Conservation (phyloP, 495 filamentous ascomycete species). For the Penicillium maclennaniae region DNA sequence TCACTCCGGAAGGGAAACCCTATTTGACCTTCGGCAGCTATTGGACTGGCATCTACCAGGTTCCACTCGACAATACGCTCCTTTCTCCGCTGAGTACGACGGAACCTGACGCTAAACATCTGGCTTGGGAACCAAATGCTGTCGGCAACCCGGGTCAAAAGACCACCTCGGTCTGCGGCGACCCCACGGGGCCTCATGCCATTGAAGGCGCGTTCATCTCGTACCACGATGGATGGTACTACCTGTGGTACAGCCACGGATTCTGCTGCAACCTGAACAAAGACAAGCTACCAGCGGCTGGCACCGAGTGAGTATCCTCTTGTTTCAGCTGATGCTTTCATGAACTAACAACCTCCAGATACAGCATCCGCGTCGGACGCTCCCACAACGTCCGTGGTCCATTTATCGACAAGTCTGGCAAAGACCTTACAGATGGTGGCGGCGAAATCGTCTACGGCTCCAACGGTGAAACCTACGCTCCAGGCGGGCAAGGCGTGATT, state of each 20-base stretch:
- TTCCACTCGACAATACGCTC: constrained; percentile 46
- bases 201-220: constrained; percentile 53
- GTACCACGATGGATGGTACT: constrained; percentile 56
- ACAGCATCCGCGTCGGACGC: constrained; percentile 45
- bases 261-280: constrained; percentile 61
- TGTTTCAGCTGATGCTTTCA: background rate
- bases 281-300: constrained; percentile 43
- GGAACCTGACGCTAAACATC: constrained; percentile 28
- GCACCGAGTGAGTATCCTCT: constrained; percentile 54
- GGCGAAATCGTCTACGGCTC: constrained; percentile 45
- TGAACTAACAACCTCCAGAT: constrained; percentile 23
- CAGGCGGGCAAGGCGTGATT: constrained; percentile 43
- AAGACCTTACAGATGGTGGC: constrained; percentile 38
- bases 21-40: constrained; percentile 68
- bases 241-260: constrained; percentile 68
- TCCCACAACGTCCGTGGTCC: constrained; percentile 34
- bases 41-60: constrained; percentile 69
- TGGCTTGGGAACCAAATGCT: constrained; percentile 31
- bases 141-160: constrained; percentile 20
- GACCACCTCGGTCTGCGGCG: constrained; percentile 31
- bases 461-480: constrained; percentile 45
- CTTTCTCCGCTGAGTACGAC: constrained; percentile 26
- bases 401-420: constrained; percentile 38
- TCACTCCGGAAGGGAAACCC: constrained; percentile 39
- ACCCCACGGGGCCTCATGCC: constrained; percentile 34